Conservation (phyloP, 2,329 filamentous ascomycete species). For the Fragosphaeria purpurea region DNA sequence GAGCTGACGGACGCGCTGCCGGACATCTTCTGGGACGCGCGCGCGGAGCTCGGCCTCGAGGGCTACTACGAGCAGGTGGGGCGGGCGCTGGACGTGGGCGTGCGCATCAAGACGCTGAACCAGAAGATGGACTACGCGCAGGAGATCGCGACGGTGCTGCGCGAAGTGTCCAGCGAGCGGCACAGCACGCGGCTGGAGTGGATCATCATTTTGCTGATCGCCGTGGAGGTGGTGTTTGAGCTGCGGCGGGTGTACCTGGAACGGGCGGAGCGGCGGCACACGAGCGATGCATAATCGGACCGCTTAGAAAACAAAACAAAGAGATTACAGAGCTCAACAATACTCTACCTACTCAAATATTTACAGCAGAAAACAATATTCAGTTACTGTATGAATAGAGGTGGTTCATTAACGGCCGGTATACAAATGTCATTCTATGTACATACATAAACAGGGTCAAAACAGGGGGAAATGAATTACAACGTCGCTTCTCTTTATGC, state of each 20-base stretch:
- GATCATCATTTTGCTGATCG: constrained; percentile 92
- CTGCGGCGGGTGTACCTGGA: constrained; percentile 54
- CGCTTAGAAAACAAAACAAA: no score
- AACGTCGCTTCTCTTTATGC: no score
- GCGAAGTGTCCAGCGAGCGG: constrained; percentile 82
- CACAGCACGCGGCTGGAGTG: constrained; percentile 82
- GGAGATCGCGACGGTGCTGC: constrained; percentile 81
- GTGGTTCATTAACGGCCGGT: no score
- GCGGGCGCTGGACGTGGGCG: constrained; percentile 78
- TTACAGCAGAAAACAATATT: no score
- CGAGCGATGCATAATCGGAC: not conserved
- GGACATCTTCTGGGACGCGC: constrained; percentile 93
- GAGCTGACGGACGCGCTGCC: constrained; percentile 92
- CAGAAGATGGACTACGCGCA: constrained; percentile 97
- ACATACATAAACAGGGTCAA: not conserved
- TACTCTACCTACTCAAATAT: no score
- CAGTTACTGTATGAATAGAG: no score
- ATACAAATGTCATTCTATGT: no score
- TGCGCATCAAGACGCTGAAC: constrained; percentile 83
- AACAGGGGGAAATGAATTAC: no score
- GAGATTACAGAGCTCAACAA: no score
- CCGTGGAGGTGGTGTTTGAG: constrained; percentile 85
- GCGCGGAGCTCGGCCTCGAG: constrained; percentile 80
- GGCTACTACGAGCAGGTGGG: constrained; percentile 94
- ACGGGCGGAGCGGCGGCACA: not conserved